Evolutionary conservation across 352 stramenopile genomes (phyloP), one percentile per base, ranked within the genome.

Genomic region (Globisporangium barbulae): DNA sequence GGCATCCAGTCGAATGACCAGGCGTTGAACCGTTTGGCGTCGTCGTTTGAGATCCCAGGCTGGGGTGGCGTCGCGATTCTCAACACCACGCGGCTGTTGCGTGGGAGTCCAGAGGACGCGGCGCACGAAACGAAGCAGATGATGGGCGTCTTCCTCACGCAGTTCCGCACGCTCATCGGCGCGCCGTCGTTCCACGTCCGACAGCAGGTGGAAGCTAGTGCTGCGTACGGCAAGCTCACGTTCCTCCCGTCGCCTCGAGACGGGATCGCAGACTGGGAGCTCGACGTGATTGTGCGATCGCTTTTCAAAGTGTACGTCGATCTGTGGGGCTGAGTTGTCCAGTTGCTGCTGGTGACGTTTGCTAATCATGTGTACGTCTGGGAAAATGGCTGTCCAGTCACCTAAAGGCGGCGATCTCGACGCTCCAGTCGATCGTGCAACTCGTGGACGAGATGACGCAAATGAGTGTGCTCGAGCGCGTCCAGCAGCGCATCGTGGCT

Each of bases 181-280:
- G 67, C 89, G n/a, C 72, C 76, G 9, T 79, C 76, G 9, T 90
- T 90, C 55, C 42, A 49, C 57, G 52, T 73, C 31, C 83, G 79
- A 2, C 77, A 83, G 49, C 63, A 33, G 31, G 42, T 65, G n/a
- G 71, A 78, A 37, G 39, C 67, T 21, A 47, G 41, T 2, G 37
- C 57, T 3, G 17, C 45, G 33, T 52, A 64, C 47, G 53, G 28
- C 19, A 49, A 58, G 41, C 35, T 85, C 30, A 31, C 61, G 28
- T 91, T 91, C 45, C 61, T 93, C 9, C 64, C 85, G 3, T 87
- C 85, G 6, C 49, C 69, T 7, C 47, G 54, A 0, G 69, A 86
- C 35, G 85, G 83, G 0, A 72, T 94, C 49, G 70, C 83, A 0
- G 75, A 91, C 47, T 94, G 85, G 85, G 85, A 94, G 39, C 52